These are phyloP conservation scores for Pyrenophora seminiperda DNA, from an alignment of 2,329 filamentous ascomycete genomes.

Conservation along the genomic window DNA sequence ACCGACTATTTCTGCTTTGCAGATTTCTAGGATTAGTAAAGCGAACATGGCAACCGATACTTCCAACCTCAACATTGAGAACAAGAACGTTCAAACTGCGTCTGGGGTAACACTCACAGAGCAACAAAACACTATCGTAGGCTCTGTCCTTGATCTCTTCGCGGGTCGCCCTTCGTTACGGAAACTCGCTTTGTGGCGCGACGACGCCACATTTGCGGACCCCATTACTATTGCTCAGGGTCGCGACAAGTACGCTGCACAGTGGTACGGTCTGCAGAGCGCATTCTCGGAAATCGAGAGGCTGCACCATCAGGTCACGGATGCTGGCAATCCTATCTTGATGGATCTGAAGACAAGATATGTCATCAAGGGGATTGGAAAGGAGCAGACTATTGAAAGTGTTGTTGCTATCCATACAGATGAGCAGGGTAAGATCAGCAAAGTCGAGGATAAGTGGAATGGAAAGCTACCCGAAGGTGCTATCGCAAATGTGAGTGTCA, in stretches of 20 bases:
- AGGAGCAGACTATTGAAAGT: constrained; percentile 57
- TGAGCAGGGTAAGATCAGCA: constrained; percentile 53
- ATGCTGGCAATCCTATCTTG: constrained; percentile 63
- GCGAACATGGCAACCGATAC: constrained; percentile 40
- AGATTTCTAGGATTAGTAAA: constrained; percentile 17
- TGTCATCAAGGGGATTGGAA: constrained; percentile 59
- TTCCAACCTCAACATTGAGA: constrained; percentile 55
- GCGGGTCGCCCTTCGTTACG: constrained; percentile 63
- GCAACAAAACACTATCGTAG: constrained; percentile 61
- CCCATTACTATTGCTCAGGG: constrained; percentile 64
- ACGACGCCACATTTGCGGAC: constrained; percentile 63
- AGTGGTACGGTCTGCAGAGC: constrained; percentile 65
- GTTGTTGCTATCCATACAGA: constrained; percentile 56
- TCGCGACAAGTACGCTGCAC: constrained; percentile 58
- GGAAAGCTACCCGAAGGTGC: constrained; percentile 57
- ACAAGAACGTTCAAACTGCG: constrained; percentile 59
- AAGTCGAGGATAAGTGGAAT: constrained; percentile 62
- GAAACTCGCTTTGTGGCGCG: constrained; percentile 65
- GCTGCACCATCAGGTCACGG: constrained; percentile 59
- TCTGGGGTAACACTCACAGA: constrained; percentile 57
- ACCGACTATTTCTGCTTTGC: constrained; percentile 19
- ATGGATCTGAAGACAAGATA: constrained; percentile 61
- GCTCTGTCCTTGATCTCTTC: constrained; percentile 66
- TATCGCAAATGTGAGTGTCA: constrained; percentile 57
- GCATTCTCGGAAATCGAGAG: constrained; percentile 65